Evolutionary conservation across 345 rosid genomes (phyloP).

Genomic region (Leavenworthia alabamica): DNA sequence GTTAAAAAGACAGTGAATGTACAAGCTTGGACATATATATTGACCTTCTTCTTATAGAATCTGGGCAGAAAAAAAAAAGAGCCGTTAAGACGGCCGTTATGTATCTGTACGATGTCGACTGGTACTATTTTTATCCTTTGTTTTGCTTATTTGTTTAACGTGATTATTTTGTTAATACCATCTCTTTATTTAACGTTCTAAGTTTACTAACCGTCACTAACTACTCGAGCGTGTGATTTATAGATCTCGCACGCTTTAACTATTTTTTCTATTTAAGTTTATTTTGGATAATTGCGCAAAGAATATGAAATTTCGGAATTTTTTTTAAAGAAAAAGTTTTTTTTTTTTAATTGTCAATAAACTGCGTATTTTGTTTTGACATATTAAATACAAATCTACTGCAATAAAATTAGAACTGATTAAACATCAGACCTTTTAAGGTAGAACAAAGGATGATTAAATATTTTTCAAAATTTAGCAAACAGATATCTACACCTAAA

Average conservation of each 20-base stretch:
- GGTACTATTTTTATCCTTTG: neutral
- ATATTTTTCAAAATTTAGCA: neutral
- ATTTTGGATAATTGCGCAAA: neutral
- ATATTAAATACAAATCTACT: constrained; percentile 3
- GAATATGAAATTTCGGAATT: neutral
- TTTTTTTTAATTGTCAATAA: neutral
- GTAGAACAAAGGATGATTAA: neutral
- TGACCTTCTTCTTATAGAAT: constrained; percentile 26
- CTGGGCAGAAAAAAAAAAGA: neutral
- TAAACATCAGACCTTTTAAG: neutral
- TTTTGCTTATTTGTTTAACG: constrained; percentile 15
- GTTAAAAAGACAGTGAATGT: constrained; percentile 25
- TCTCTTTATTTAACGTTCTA: constrained; percentile 19
- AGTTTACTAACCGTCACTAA: constrained; percentile 40
- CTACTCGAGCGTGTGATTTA: constrained; percentile 27
- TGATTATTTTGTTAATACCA: constrained; percentile 3
- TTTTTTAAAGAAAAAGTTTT: neutral
- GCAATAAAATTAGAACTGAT: neutral
- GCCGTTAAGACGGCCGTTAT: constrained; percentile 39
- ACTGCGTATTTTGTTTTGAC: neutral
- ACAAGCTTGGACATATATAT: constrained; percentile 26
- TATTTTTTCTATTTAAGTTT: neutral
- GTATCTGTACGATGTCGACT: constrained; percentile 16
- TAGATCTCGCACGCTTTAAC: constrained; percentile 14
- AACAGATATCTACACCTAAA: neutral